Evolutionary conservation across 352 stramenopile genomes (phyloP).

Genomic region (Phytopythium montanum): DNA sequence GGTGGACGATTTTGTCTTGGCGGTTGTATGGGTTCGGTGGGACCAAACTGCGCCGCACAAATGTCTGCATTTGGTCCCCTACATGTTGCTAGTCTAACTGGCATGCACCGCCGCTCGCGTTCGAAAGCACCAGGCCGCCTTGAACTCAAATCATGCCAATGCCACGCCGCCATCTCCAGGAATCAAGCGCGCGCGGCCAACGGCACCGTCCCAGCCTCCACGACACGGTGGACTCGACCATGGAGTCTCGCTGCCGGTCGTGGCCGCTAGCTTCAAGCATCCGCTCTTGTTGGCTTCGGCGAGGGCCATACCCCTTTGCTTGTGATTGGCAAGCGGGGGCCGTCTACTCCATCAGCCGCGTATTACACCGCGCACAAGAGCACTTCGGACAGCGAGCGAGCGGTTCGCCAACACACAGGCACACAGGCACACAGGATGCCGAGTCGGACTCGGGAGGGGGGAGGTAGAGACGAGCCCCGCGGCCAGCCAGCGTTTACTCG

Average conservation of each 20-base stretch:
- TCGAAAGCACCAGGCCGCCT: no score
- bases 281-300: no score
- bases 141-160: not conserved
- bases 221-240: no score
- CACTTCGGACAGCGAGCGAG: not conserved
- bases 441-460: not conserved
- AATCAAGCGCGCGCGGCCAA: not conserved
- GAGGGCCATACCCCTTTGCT: no score
- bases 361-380: not conserved
- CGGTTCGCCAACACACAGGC: not conserved
- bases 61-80: not conserved
- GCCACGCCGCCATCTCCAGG: not conserved
- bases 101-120: no score
- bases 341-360: not conserved
- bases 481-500: not conserved
- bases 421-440: not conserved
- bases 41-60: not conserved
- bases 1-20: constrained; percentile 6
- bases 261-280: no score
- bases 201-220: no score
- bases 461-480: constrained; percentile 2
- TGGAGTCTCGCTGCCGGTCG: no score
- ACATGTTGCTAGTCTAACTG: no score
- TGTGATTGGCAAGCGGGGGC: not conserved
- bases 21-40: not conserved